These are phyloP conservation scores for Fusarium sulawesiense DNA, from an alignment of 2,329 filamentous ascomycete species.

Conservation along the genomic window DNA sequence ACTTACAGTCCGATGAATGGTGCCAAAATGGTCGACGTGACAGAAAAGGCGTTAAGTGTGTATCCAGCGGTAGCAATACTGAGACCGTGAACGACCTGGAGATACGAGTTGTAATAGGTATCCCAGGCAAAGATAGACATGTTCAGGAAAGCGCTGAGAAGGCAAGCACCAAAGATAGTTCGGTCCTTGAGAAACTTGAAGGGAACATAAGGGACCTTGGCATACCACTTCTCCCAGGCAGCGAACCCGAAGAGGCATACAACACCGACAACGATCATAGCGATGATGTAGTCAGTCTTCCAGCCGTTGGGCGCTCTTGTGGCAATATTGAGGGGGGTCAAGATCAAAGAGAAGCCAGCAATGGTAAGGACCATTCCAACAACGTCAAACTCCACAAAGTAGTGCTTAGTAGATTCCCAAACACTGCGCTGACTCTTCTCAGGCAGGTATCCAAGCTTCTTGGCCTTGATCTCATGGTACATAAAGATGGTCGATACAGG, in stretches of 20 bases:
- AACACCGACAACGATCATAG: constrained; percentile 67
- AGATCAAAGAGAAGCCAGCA: constrained; percentile 62
- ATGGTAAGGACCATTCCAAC: constrained; percentile 65
- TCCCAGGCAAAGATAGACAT: constrained; percentile 56
- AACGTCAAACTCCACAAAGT: constrained; percentile 50
- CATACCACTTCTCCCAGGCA: constrained; percentile 67
- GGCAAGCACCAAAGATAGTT: constrained; percentile 61
- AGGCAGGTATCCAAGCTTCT: constrained; percentile 59
- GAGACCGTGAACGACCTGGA: constrained; percentile 63
- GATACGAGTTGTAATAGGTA: constrained; percentile 62
- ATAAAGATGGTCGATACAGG: constrained; percentile 68
- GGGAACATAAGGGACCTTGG: constrained; percentile 57
- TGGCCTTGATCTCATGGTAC: constrained; percentile 67
- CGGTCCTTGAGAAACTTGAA: constrained; percentile 61
- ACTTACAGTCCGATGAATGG: constrained; percentile 57
- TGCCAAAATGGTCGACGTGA: constrained; percentile 61
- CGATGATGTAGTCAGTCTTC: constrained; percentile 62
- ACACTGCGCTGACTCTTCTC: constrained; percentile 55
- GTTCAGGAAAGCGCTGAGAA: constrained; percentile 54
- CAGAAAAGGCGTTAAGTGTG: constrained; percentile 58
- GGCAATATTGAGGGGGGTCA: constrained; percentile 71
- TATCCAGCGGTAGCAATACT: constrained; percentile 61
- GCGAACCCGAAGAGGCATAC: constrained; percentile 61
- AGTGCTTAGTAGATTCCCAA: constrained; percentile 55
- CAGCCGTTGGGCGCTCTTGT: constrained; percentile 56